Conservation (phyloP, 1,139 yeast species). For the Magnusiomyces sp. region DNA sequence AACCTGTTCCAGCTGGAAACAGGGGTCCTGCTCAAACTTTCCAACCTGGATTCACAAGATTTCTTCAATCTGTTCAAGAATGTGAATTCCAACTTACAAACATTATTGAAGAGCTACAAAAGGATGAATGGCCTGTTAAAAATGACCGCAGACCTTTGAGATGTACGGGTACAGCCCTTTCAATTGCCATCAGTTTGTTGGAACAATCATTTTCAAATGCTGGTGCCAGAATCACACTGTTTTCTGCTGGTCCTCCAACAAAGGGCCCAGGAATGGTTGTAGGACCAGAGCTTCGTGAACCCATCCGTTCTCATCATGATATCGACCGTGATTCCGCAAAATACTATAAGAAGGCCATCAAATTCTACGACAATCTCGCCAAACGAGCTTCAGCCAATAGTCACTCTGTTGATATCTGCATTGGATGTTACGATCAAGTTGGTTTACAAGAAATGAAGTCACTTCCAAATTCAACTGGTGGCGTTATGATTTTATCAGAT, state of each 20-base stretch:
- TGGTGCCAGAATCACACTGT: slow-evolving; percentile 85
- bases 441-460: slow-evolving; percentile 92
- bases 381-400: slow-evolving; percentile 62
- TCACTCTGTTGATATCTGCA: slow-evolving; percentile 80
- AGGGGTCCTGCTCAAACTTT: slow-evolving; percentile 4
- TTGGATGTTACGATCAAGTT: slow-evolving; percentile 94
- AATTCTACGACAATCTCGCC: slow-evolving; percentile 70
- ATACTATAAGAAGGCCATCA: slow-evolving; percentile 78
- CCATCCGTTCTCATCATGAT: slow-evolving; percentile 94
- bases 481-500: slow-evolving; percentile 77
- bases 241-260: slow-evolving; percentile 94
- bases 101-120: slow-evolving; percentile 67
- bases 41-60: slow-evolving; percentile 50
- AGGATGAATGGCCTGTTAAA: slow-evolving; percentile 90
- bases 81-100: slow-evolving; percentile 82
- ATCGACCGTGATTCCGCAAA: slow-evolving; percentile 84
- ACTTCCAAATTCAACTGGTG: slow-evolving; percentile 78
- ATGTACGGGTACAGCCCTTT: slow-evolving; percentile 88
- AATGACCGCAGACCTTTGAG: slow-evolving; percentile 83
- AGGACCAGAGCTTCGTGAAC: slow-evolving; percentile 84
- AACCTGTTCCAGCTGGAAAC: slow-evolving; percentile 18
- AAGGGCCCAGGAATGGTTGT: slow-evolving; percentile 93
- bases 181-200: slow-evolving; percentile 72
- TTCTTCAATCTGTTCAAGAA: slow-evolving; percentile 76
- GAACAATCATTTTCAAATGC: slow-evolving; percentile 83